Percentiles rank a stretch among this genome's conserved stretches.
Evolutionary conservation across 352 stramenopile genomes (phyloP).

Genomic region (Phytophthora colocasiae): DNA sequence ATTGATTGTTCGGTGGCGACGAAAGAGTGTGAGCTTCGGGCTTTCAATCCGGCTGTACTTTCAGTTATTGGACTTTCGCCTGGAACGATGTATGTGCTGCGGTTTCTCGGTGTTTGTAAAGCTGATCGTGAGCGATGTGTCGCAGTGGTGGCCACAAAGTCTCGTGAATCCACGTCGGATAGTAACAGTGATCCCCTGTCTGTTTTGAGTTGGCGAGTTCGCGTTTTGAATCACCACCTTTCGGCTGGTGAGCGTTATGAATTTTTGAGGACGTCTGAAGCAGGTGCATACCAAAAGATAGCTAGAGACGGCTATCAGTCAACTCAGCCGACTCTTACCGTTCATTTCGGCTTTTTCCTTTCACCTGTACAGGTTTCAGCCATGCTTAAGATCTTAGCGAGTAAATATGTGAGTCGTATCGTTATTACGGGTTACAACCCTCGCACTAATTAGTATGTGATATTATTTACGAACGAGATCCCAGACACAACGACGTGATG

Average conservation of each 20-base stretch:
- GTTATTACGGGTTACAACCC: neutral
- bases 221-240: slow-evolving; percentile 19
- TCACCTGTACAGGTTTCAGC: slow-evolving; percentile 15
- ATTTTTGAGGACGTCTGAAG: slow-evolving; percentile 3
- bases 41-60: slow-evolving; percentile 32
- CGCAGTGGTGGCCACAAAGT: slow-evolving; percentile 33
- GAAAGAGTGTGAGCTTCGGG: slow-evolving; percentile 7
- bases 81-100: slow-evolving; percentile 45
- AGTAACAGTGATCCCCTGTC: neutral
- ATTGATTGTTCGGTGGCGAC: slow-evolving; percentile 4
- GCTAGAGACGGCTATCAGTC: slow-evolving; percentile 20
- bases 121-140: slow-evolving; percentile 42
- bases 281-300: slow-evolving; percentile 25
- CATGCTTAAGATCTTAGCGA: slow-evolving; percentile 26
- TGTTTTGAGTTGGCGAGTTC: slow-evolving; percentile 14
- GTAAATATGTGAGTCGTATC: slow-evolving; percentile 3
- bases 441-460: too few relatives aligned
- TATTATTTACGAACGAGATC: neutral
- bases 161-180: neutral
- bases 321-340: slow-evolving; percentile 16
- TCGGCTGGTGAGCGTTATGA: neutral
- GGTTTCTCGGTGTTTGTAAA: slow-evolving; percentile 48
- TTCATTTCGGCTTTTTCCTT: slow-evolving; percentile 33
- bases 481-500: neutral
- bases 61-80: slow-evolving; percentile 28